Conservation (phyloP, 2,329 filamentous ascomycete species). For the Paracorniculantispora psalliotae region DNA sequence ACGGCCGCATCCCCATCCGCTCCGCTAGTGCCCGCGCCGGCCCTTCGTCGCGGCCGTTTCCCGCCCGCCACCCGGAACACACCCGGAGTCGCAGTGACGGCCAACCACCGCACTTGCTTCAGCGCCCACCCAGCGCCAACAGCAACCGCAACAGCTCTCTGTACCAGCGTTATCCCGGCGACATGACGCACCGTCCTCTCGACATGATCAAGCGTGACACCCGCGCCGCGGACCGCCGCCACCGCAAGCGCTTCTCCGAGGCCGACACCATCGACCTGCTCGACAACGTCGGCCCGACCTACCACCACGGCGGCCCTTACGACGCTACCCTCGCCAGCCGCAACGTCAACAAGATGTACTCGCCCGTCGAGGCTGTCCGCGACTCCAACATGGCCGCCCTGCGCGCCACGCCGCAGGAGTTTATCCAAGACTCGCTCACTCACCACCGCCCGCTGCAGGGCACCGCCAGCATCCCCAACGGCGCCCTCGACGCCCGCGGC, state of each 20-base stretch:
- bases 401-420: constrained; percentile 73
- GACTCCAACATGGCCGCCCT: constrained; percentile 71
- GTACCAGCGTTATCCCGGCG: constrained; percentile 56
- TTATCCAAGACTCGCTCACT: constrained; percentile 66
- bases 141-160: constrained; percentile 37
- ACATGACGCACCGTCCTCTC: constrained; percentile 61
- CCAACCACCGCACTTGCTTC: not conserved
- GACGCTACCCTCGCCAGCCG: constrained; percentile 74
- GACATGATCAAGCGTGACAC: constrained; percentile 60
- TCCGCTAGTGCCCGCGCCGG: constrained; percentile 17
- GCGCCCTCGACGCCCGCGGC: constrained; percentile 62
- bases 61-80: not conserved
- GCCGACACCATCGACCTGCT: constrained; percentile 78
- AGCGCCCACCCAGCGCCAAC: not conserved
- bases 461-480: constrained; percentile 70
- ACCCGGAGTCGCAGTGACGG: constrained; percentile 11
- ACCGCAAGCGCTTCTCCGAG: constrained; percentile 59
- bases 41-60: not conserved
- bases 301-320: constrained; percentile 88
- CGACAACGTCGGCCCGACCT: constrained; percentile 62
- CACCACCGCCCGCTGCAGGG: constrained; percentile 78
- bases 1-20: constrained; percentile 25
- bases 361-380: constrained; percentile 72
- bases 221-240: constrained; percentile 61
- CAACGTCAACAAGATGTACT: constrained; percentile 58